A percentile compares a stretch with the other conserved stretches of the same genome.
These are phyloP conservation scores for Cichorium intybus DNA, from an alignment of 140 eudicot species.

Conservation along the genomic window DNA sequence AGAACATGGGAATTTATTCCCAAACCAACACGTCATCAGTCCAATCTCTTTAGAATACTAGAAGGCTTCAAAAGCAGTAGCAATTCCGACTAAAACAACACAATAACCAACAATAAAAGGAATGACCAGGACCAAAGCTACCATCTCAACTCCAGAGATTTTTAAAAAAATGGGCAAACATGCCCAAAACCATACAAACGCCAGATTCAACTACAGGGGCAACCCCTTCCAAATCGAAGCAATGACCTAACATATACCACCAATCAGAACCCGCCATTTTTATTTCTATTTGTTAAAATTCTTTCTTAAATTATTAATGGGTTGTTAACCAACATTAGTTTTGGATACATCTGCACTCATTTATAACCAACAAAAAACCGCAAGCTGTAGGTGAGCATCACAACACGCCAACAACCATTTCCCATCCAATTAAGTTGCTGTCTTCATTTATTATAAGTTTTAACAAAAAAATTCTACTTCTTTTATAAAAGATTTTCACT, in stretches of 20 bases:
- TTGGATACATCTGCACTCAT: slow-evolving; percentile 15
- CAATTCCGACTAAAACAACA: too few relatives aligned
- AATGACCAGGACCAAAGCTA: too few relatives aligned
- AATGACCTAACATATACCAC: slow-evolving; percentile 11
- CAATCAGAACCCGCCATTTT: slow-evolving; percentile 15
- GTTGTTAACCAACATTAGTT: slow-evolving; percentile 18
- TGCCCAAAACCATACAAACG: too few relatives aligned
- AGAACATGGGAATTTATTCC: too few relatives aligned
- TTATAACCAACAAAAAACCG: slow-evolving; percentile 20
- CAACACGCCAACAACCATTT: slow-evolving; percentile 15
- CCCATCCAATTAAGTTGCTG: slow-evolving; percentile 11
- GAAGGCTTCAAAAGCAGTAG: too few relatives aligned
- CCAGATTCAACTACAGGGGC: too few relatives aligned
- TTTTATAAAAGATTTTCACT: background rate
- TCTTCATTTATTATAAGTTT: slow-evolving; percentile 7
- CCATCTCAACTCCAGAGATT: too few relatives aligned
- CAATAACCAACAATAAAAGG: too few relatives aligned
- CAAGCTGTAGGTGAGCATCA: slow-evolving; percentile 19
- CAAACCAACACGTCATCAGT: too few relatives aligned
- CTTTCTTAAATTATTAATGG: slow-evolving; percentile 6
- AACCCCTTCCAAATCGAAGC: too few relatives aligned
- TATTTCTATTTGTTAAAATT: background rate
- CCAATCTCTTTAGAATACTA: too few relatives aligned
- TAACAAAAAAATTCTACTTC: background rate
- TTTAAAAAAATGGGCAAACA: too few relatives aligned